Conservation (phyloP, 306 rosid genomes). For the Amphicarpaea edgeworthii region DNA sequence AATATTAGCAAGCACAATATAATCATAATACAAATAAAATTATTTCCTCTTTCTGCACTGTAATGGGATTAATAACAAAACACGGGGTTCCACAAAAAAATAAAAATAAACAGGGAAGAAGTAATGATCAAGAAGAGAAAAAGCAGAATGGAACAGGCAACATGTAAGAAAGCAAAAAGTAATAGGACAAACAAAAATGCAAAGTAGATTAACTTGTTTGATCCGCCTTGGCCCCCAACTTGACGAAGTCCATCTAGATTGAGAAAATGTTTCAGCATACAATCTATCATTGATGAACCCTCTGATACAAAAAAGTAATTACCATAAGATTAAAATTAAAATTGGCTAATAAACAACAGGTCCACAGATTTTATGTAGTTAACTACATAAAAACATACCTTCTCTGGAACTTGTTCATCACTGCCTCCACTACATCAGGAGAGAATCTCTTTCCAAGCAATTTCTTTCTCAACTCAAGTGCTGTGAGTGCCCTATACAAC, state of each 20-base stretch:
- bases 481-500: constrained; percentile 76
- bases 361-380: constrained; percentile 17
- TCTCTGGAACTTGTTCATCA: constrained; percentile 66
- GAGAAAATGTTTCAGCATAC: constrained; percentile 70
- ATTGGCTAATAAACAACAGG: constrained; percentile 34
- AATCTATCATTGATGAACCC: constrained; percentile 76
- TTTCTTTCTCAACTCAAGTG: constrained; percentile 78
- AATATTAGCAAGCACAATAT: constrained; percentile 13
- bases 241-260: constrained; percentile 89
- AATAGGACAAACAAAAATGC: constrained; percentile 5
- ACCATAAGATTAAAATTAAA: constrained; percentile 27
- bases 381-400: constrained; percentile 68
- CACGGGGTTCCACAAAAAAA: too few species aligned
- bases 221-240: constrained; percentile 94
- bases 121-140: not conserved
- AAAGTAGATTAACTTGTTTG: constrained; percentile 54
- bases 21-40: constrained; percentile 7
- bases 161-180: constrained; percentile 14
- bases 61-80: constrained; percentile 10
- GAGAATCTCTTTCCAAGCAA: constrained; percentile 66
- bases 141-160: constrained; percentile 1
- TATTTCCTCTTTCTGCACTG: constrained; percentile 4
- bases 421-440: constrained; percentile 63
- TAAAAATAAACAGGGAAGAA: too few species aligned
- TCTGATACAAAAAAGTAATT: constrained; percentile 52